Conservation (phyloP, 1,284 basidiomycete genomes). For the Boletus coffeatus region DNA sequence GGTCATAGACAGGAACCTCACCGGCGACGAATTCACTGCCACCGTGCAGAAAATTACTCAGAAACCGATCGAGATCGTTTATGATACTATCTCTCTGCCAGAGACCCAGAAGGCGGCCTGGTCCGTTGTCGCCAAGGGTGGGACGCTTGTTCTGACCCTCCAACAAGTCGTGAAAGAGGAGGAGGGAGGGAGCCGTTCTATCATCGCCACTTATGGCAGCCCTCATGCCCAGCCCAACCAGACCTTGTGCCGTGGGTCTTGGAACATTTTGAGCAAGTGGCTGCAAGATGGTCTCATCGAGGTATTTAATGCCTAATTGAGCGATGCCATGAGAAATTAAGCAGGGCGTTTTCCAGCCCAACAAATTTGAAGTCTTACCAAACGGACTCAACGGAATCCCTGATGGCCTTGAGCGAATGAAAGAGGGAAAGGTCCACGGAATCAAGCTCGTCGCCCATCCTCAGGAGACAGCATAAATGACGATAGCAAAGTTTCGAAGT, state of each 20-base stretch:
- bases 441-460: conserved; percentile 47
- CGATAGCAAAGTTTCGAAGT: neutral
- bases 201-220: conserved; percentile 25
- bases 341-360: conserved; percentile 26
- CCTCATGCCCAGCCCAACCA: conserved; percentile 22
- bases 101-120: conserved; percentile 30
- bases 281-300: conserved; percentile 34
- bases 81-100: conserved; percentile 34
- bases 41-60: conserved; percentile 29
- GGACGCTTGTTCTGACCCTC: conserved; percentile 25
- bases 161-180: conserved; percentile 20
- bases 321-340: neutral
- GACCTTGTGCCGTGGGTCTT: conserved; percentile 22
- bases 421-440: conserved; percentile 39
- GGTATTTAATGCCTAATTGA: conserved; percentile 20
- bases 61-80: conserved; percentile 33
- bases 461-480: conserved; percentile 36
- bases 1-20: conserved; percentile 41
- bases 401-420: conserved; percentile 38
- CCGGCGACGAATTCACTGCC: conserved; percentile 22
- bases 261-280: conserved; percentile 29
- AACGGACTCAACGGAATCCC: conserved; percentile 42
- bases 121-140: conserved; percentile 23
- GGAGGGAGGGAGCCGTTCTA: conserved; percentile 23
- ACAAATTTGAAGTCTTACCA: conserved; percentile 39